These are phyloP conservation scores for Tuber umbilicatum DNA, from an alignment of 495 filamentous ascomycete genomes.

Conservation along the genomic window DNA sequence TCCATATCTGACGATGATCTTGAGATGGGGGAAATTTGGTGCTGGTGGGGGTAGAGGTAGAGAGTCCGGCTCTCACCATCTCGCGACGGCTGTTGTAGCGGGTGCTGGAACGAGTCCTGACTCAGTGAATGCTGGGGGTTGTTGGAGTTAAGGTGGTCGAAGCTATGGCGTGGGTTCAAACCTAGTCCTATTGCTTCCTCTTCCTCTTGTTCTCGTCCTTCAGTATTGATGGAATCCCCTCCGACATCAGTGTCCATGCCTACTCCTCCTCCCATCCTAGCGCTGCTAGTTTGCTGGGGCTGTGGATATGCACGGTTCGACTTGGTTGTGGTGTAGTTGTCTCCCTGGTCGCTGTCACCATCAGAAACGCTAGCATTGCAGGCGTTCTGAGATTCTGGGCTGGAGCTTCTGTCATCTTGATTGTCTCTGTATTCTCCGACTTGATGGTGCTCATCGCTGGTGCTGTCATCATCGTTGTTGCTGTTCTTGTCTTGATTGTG, in stretches of 20 bases:
- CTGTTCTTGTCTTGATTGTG: background rate
- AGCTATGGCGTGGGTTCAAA: background rate
- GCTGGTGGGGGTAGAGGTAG: background rate
- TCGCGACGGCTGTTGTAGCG: background rate
- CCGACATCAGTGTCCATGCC: background rate
- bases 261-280: background rate
- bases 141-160: background rate
- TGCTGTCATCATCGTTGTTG: background rate
- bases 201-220: background rate
- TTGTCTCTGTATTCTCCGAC: background rate
- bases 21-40: background rate
- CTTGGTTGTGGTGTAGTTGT: background rate
- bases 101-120: background rate
- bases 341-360: background rate
- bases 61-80: background rate
- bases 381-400: slow-evolving; percentile 16
- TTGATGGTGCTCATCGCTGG: background rate
- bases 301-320: background rate
- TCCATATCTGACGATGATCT: background rate
- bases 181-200: background rate
- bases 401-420: slow-evolving; percentile 15
- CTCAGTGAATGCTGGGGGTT: background rate
- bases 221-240: background rate
- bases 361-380: slow-evolving; percentile 4
- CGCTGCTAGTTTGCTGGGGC: background rate